phyloP scores from a whole-genome alignment of 2,329 filamentous ascomycete species.

The Fusarium dlaminii region DNA sequence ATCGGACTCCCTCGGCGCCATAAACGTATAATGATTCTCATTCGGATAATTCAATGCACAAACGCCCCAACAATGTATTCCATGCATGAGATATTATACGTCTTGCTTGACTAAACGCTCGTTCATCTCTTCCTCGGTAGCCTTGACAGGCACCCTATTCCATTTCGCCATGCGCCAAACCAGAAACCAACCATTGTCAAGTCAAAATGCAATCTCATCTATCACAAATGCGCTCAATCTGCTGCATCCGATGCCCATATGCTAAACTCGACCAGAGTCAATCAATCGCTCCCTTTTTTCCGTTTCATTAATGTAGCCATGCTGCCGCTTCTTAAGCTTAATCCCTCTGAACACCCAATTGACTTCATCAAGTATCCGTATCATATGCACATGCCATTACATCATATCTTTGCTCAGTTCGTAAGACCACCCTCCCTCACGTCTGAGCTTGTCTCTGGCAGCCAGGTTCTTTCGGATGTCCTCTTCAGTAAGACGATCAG shows the following conservation, averaged over 20 bases:
- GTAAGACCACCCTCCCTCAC: slow-evolving; percentile 88
- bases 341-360: slow-evolving; percentile 3
- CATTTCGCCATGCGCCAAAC: slow-evolving; percentile 39
- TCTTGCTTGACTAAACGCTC: not conserved
- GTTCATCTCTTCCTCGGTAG: not conserved
- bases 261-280: slow-evolving; percentile 20
- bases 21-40: not conserved
- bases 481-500: slow-evolving; percentile 85
- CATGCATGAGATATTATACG: not conserved
- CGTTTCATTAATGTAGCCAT: slow-evolving; percentile 13
- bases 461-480: slow-evolving; percentile 84
- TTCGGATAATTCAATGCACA: not conserved
- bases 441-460: slow-evolving; percentile 79
- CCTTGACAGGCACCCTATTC: not conserved
- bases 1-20: not conserved
- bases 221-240: slow-evolving; percentile 37
- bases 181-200: slow-evolving; percentile 12
- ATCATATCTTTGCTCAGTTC: slow-evolving; percentile 62
- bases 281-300: slow-evolving; percentile 17
- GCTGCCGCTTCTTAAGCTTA: slow-evolving; percentile 1
- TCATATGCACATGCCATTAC: slow-evolving; percentile 42
- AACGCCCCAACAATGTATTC: slow-evolving; percentile 14
- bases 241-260: slow-evolving; percentile 25
- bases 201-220: slow-evolving; percentile 14
- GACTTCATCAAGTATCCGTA: slow-evolving; percentile 12